A percentile compares a stretch with the other conserved stretches of the same genome.
Evolutionary conservation across 192 early-diverging fungal species (phyloP).

Genomic region (Umbelopsis vinacea): DNA sequence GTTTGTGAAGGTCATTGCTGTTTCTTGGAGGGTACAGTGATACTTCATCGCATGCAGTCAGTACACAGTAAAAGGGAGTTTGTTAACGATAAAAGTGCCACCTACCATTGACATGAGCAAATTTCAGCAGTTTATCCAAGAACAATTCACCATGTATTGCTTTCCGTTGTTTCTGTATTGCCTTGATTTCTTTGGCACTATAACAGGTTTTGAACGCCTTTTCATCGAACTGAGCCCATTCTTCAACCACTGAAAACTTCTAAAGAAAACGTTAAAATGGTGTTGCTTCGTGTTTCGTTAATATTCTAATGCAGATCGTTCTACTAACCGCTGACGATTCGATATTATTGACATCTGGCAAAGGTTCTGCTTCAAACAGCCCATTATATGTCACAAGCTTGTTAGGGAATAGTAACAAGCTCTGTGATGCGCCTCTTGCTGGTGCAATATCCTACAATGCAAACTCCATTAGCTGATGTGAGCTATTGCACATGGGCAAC

Average conservation of each 20-base stretch:
- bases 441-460: not conserved
- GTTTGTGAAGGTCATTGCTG: not conserved
- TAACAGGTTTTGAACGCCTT: conserved; percentile 5
- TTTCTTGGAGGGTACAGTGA: conserved; percentile 3
- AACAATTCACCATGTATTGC: conserved; percentile 13
- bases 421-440: not conserved
- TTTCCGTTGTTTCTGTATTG: conserved; percentile 19
- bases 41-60: not conserved
- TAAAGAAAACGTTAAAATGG: not conserved
- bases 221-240: not conserved
- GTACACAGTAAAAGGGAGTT: not conserved
- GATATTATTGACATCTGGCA: not conserved
- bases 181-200: not conserved
- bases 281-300: not conserved
- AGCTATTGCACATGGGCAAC: not conserved
- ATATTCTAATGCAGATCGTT: not conserved
- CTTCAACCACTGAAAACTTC: not conserved
- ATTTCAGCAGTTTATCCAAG: conserved; percentile 19
- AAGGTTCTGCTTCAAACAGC: not conserved
- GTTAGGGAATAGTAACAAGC: conserved; percentile 3
- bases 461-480: not conserved
- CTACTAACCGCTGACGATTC: conserved; percentile 2
- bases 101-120: conserved; percentile 21
- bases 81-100: not conserved
- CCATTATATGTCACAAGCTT: conserved; percentile 12